A percentile compares a stretch with the other conserved stretches of the same genome.
phyloP scores from a whole-genome alignment of 441 rosid species.

The Viola pubescens region DNA sequence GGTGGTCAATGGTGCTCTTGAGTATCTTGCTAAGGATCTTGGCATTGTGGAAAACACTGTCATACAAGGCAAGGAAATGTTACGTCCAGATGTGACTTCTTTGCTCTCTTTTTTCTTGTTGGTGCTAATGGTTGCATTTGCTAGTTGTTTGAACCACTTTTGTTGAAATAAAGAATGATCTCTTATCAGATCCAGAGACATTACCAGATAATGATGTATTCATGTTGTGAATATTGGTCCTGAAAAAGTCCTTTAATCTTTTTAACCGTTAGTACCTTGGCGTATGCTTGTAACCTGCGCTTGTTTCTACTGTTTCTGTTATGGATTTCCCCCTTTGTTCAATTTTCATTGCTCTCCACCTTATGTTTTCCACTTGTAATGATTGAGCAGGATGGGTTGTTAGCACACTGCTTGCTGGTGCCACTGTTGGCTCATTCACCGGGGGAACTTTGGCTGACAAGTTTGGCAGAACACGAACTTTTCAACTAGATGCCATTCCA shows the following conservation, averaged over 20 bases:
- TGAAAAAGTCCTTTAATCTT: too few species aligned
- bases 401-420: constrained; percentile 93
- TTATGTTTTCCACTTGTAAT: constrained; percentile 15
- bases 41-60: constrained; percentile 80
- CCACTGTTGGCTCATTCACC: constrained; percentile 88
- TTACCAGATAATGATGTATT: too few species aligned
- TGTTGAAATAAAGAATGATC: neutral
- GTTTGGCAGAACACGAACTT: constrained; percentile 88
- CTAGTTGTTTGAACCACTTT: neutral
- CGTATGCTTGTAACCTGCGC: too few species aligned
- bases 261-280: too few species aligned
- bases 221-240: too few species aligned
- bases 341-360: neutral
- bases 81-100: neutral
- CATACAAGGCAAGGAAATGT: constrained; percentile 59
- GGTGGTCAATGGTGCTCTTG: constrained; percentile 95
- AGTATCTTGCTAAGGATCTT: constrained; percentile 91
- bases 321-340: too few species aligned
- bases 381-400: constrained; percentile 83
- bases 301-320: too few species aligned
- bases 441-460: constrained; percentile 94
- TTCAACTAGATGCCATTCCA: constrained; percentile 92
- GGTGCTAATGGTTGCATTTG: neutral
- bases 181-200: too few species aligned
- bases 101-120: neutral